Base-by-base conservation (phyloP, 1,139 yeast species). In the Lodderomyces margitis region DNA sequence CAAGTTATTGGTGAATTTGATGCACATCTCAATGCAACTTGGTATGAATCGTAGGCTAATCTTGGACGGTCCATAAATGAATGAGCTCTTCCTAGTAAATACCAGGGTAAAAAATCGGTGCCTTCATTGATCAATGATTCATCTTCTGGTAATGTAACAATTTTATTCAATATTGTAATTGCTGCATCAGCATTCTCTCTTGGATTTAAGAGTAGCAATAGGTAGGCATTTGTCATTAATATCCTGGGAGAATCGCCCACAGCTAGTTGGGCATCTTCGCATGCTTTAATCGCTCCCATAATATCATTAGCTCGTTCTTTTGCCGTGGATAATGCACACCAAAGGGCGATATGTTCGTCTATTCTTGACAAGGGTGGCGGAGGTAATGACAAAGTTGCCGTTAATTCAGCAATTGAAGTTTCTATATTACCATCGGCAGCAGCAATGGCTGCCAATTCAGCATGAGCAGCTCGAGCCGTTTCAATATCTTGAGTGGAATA, bases 1-100 rank as follows among this genome's bases (percentile, higher is more conserved):
- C 87, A 81, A 7, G 83, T 76, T 40, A 79, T 64, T 14, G 86
- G 80, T 11, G 75, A 70, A 27, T 67, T 64, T 15, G 81, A 74
- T 0, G 82, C 80, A 37, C 79, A 64, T 46, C 75, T 68, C 41
- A 81, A 60, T 2, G 86, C 81, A 32, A 71, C 66, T 54, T 81
- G 86, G 48, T 75, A 75, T 15, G 76, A 71, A 45, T 78, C 80
- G 53, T 79, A 81, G 2, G 84, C 80, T 39, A 68, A 64, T 31
- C 79, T 58, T 24, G 80, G 80, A 37, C 69, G 63, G 43, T 70
- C 74, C 23, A 70, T 53, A 33, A 70, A 50, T 10, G 76, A 62
- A 50, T 77, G 74, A 0, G 82, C 81, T 46, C 70, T 69, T 2
- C 84, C 81, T 33, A 80, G 55, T n/a, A 80, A 61, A 46, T 75